Conservation (phyloP, 495 filamentous ascomycete genomes). For the Cercophora newfieldiana region DNA sequence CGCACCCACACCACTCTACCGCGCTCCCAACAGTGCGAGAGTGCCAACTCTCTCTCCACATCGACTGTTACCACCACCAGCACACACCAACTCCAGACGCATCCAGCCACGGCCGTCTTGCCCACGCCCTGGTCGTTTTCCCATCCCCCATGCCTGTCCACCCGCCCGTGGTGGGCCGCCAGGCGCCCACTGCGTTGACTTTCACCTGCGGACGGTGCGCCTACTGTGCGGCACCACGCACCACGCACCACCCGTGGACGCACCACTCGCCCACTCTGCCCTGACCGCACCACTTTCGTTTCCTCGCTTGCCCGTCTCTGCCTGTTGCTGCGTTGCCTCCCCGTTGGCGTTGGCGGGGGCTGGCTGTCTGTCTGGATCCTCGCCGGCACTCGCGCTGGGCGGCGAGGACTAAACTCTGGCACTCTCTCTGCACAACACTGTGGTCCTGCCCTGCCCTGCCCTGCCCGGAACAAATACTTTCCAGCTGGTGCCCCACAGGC, state of each 20-base stretch:
- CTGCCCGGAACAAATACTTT: conserved; percentile 15
- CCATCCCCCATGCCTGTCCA: neutral
- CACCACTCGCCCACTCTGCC: conserved; percentile 1
- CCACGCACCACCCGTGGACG: too few relatives aligned
- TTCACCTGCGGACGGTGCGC: neutral
- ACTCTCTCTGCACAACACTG: conserved; percentile 3
- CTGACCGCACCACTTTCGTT: neutral
- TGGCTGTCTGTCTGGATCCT: conserved; percentile 12
- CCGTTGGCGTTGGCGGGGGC: too few relatives aligned
- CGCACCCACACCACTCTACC: conserved; percentile 3
- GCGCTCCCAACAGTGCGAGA: neutral
- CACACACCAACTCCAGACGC: neutral
- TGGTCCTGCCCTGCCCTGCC: too few relatives aligned
- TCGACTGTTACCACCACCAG: neutral
- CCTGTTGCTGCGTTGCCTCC: neutral
- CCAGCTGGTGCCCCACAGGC: conserved; percentile 8
- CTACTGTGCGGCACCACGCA: neutral
- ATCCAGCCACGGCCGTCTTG: neutral
- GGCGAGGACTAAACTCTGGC: too few relatives aligned
- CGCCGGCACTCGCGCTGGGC: conserved; percentile 1
- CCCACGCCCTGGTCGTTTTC: neutral
- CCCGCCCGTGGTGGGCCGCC: conserved; percentile 1
- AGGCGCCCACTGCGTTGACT: conserved; percentile 3
- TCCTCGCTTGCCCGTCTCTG: neutral
- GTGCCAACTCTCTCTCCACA: neutral